Percentiles rank a stretch among this genome's conserved stretches.
These are phyloP conservation scores for Neurospora sp. DNA, from an alignment of 495 filamentous ascomycete species.

Conservation along the genomic window DNA sequence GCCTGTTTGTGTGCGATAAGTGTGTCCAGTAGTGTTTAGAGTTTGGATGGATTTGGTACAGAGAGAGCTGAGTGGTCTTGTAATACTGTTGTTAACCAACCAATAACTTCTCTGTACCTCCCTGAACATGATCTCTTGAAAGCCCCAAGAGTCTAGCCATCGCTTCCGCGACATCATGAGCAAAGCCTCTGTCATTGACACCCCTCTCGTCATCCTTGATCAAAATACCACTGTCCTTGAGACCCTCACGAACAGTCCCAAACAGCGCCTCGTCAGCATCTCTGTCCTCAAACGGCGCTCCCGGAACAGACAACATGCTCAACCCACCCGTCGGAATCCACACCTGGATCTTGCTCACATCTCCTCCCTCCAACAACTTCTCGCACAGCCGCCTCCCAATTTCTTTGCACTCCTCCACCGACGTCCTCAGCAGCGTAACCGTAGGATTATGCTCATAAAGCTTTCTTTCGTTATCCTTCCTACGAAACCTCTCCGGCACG, in stretches of 20 bases:
- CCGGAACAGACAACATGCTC: constrained; percentile 26
- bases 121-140: neutral
- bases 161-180: constrained; percentile 30
- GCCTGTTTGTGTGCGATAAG: neutral
- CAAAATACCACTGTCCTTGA: constrained; percentile 20
- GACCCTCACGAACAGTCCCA: constrained; percentile 28
- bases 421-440: constrained; percentile 56
- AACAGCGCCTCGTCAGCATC: constrained; percentile 32
- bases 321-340: constrained; percentile 46
- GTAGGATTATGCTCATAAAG: constrained; percentile 54
- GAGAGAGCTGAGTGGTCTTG: neutral
- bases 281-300: constrained; percentile 26
- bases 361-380: constrained; percentile 34
- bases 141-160: constrained; percentile 11
- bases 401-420: constrained; percentile 38
- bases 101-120: neutral
- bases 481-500: constrained; percentile 38
- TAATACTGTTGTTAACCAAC: neutral
- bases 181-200: constrained; percentile 32
- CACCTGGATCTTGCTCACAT: constrained; percentile 37
- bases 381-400: constrained; percentile 44
- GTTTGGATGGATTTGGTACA: neutral
- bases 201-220: constrained; percentile 28
- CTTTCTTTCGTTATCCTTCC: constrained; percentile 19
- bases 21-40: neutral